Percentiles rank a stretch among this genome's conserved stretches.
phyloP scores from a whole-genome alignment of 2,329 filamentous ascomycete genomes.

The Penicillium sp. region DNA sequence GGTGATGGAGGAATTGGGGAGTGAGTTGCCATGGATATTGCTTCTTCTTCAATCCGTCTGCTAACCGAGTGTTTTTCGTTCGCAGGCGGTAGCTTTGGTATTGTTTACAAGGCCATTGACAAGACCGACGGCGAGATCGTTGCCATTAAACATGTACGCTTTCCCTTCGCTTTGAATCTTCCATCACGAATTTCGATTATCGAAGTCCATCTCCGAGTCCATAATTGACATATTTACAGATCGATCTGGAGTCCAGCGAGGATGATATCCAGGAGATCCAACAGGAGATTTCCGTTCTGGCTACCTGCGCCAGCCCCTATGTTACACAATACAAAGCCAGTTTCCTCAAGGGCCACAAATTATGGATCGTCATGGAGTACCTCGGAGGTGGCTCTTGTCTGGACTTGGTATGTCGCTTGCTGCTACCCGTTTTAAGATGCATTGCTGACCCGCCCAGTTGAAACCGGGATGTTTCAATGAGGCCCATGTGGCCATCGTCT shows the following conservation, averaged over 20 bases:
- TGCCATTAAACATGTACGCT: slow-evolving; percentile 86
- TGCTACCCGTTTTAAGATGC: not conserved
- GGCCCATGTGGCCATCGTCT: slow-evolving; percentile 88
- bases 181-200: not conserved
- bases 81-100: slow-evolving; percentile 86
- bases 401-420: slow-evolving; percentile 64
- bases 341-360: slow-evolving; percentile 90
- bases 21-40: slow-evolving; percentile 54
- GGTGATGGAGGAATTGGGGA: slow-evolving; percentile 92
- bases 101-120: slow-evolving; percentile 96
- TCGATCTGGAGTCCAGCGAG: slow-evolving; percentile 96
- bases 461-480: slow-evolving; percentile 88
- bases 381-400: slow-evolving; percentile 92
- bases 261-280: slow-evolving; percentile 98
- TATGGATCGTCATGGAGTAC: slow-evolving; percentile 99
- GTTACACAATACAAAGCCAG: slow-evolving; percentile 96
- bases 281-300: slow-evolving; percentile 90
- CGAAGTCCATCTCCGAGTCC: not conserved
- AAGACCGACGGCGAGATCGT: slow-evolving; percentile 86
- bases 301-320: slow-evolving; percentile 88
- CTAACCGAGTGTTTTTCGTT: slow-evolving; percentile 18
- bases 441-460: slow-evolving; percentile 53
- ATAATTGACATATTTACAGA: slow-evolving; percentile 52
- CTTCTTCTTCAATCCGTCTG: not conserved
- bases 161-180: not conserved